Percentiles rank a stretch among this genome's conserved stretches.
Evolutionary conservation across 208 protist species (phyloP).

Genomic region (Leishmania lainsoni): DNA sequence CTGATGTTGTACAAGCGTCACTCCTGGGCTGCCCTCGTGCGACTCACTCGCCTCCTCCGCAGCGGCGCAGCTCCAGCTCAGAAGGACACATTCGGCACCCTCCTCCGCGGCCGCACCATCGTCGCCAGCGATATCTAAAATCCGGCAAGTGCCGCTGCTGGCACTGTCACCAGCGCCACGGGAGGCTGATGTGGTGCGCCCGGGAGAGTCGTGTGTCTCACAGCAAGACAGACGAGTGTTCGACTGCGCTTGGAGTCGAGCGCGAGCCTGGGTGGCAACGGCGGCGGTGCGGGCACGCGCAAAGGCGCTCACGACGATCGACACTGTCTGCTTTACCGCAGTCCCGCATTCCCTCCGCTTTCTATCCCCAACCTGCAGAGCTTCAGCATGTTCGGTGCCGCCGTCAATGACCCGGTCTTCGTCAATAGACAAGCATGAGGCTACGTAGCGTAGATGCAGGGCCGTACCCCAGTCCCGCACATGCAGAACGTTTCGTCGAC

Average conservation of each 20-base stretch:
- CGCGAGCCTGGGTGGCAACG: background rate
- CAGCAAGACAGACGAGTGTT: background rate
- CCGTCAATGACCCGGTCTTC: background rate
- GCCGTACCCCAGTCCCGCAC: slow-evolving; percentile 25
- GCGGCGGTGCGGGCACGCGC: background rate
- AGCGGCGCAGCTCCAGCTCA: slow-evolving; percentile 17
- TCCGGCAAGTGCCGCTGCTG: background rate
- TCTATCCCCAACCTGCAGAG: background rate
- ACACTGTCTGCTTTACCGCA: background rate
- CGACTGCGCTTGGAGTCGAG: background rate
- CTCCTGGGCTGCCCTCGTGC: background rate
- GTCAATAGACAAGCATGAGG: background rate
- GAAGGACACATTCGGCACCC: slow-evolving; percentile 14
- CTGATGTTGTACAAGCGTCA: background rate
- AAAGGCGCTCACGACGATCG: background rate
- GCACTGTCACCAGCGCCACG: background rate
- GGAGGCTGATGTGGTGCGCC: background rate
- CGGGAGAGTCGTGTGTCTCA: background rate
- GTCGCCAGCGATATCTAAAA: background rate
- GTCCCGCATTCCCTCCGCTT: background rate
- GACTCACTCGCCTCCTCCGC: slow-evolving; percentile 5
- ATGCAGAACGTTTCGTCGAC: slow-evolving; percentile 24
- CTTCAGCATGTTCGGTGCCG: background rate
- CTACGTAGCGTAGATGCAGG: slow-evolving; percentile 11
- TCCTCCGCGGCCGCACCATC: background rate